Conservation (phyloP, 176 grass and related monocot genomes). For the Juncus inflexus region DNA sequence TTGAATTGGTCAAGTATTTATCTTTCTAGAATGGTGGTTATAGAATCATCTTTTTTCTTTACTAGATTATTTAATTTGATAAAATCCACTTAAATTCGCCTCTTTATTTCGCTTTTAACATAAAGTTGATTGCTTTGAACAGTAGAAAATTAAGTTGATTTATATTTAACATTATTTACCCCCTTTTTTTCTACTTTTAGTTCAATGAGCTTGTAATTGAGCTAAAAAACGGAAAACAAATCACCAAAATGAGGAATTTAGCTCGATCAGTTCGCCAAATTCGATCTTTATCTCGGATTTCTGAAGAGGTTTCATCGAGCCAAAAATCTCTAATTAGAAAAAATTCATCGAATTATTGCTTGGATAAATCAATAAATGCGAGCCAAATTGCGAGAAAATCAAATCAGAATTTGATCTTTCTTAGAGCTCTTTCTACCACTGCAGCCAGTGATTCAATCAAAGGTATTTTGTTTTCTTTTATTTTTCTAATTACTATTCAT, state of each 20-base stretch:
- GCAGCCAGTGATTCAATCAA: conserved; percentile 23
- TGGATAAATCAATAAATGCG: conserved; percentile 10
- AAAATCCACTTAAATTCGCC: not conserved
- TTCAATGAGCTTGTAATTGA: conserved; percentile 12
- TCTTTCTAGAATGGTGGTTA: not conserved
- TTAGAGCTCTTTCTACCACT: conserved; percentile 41
- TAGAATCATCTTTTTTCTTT: not conserved
- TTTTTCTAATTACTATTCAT: conserved; percentile 14
- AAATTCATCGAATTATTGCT: conserved; percentile 22
- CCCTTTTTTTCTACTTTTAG: conserved; percentile 5
- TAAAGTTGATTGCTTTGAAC: conserved; percentile 12
- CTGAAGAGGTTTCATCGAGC: conserved; percentile 25
- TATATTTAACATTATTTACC: not conserved
- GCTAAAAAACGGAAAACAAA: conserved; percentile 14
- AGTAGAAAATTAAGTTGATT: not conserved
- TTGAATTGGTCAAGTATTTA: not conserved
- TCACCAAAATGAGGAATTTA: conserved; percentile 55
- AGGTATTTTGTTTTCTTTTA: conserved; percentile 40
- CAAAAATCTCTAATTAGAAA: conserved; percentile 31
- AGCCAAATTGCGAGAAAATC: conserved; percentile 31
- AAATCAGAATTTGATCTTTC: conserved; percentile 33
- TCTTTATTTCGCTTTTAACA: not conserved
- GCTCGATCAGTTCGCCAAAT: conserved; percentile 50
- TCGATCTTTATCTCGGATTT: conserved; percentile 15
- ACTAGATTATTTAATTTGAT: not conserved